Conservation (phyloP, 306 rosid species). For the Alnus glutinosa region DNA sequence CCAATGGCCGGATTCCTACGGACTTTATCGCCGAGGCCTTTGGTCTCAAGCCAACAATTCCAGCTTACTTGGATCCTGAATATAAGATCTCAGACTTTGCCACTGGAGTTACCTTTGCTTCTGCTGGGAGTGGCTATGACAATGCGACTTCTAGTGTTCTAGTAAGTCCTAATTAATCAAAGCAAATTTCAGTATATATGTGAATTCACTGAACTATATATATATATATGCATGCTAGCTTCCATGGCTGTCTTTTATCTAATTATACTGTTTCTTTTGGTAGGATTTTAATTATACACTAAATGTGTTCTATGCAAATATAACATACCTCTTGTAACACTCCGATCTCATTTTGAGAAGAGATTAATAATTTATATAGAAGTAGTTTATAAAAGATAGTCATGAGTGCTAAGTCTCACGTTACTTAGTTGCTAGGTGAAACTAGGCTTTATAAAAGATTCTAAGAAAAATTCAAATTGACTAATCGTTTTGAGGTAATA, state of each 20-base stretch:
- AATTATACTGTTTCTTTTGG: too few relatives aligned
- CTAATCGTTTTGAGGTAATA: too few relatives aligned
- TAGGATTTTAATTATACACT: neutral
- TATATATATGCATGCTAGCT: too few relatives aligned
- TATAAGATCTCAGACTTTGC: slow-evolving; percentile 78
- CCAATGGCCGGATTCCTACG: slow-evolving; percentile 74
- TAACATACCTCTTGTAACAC: neutral
- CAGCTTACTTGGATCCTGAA: slow-evolving; percentile 83
- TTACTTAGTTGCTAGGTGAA: too few relatives aligned
- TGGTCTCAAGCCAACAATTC: slow-evolving; percentile 55
- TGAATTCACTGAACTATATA: neutral
- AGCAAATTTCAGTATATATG: neutral
- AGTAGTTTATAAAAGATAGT: too few relatives aligned
- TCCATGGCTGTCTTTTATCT: neutral
- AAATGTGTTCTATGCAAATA: neutral
- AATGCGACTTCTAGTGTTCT: slow-evolving; percentile 83
- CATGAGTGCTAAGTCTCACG: too few relatives aligned
- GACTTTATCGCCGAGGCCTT: slow-evolving; percentile 74
- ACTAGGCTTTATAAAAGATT: too few relatives aligned
- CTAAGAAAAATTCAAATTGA: too few relatives aligned
- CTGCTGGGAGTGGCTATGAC: slow-evolving; percentile 93
- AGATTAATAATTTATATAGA: too few relatives aligned
- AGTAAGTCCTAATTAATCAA: slow-evolving; percentile 41
- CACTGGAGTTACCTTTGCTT: slow-evolving; percentile 79
- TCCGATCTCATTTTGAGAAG: too few relatives aligned